Conservation (phyloP, 2,329 filamentous ascomycete genomes). For the Nemania abortiva region DNA sequence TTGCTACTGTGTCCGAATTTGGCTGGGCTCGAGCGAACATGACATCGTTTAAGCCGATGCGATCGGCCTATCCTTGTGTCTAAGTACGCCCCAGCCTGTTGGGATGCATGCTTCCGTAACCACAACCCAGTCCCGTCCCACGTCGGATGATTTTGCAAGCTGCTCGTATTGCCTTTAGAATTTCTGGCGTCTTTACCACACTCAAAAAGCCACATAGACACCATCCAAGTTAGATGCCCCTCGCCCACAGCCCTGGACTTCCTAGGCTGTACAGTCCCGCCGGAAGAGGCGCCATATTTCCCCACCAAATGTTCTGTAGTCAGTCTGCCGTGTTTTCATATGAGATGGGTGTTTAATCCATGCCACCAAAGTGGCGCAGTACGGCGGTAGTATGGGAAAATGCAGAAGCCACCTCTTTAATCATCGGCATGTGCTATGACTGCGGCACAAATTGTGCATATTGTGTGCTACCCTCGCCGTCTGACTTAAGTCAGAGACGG, state of each 20-base stretch:
- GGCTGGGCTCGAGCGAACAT: not conserved
- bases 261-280: too few relatives aligned
- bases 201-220: too few relatives aligned
- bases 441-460: not conserved
- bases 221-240: too few relatives aligned
- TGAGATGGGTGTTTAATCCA: not conserved
- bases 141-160: not conserved
- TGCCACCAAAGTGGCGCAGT: conserved; percentile 9
- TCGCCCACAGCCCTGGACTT: too few relatives aligned
- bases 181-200: not conserved
- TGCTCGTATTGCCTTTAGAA: not conserved
- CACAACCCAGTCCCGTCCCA: not conserved
- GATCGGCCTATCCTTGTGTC: not conserved
- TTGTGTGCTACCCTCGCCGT: not conserved
- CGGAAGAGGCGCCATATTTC: too few relatives aligned
- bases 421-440: not conserved
- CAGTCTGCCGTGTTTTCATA: not conserved
- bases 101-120: not conserved
- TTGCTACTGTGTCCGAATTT: not conserved
- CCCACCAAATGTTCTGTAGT: too few relatives aligned
- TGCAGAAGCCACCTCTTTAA: not conserved
- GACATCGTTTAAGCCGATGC: not conserved
- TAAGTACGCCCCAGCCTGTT: not conserved
- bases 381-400: not conserved
- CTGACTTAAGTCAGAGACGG: not conserved